These are phyloP conservation scores for Peniophora sp. DNA, from an alignment of 1,284 basidiomycete genomes.

Conservation along the genomic window DNA sequence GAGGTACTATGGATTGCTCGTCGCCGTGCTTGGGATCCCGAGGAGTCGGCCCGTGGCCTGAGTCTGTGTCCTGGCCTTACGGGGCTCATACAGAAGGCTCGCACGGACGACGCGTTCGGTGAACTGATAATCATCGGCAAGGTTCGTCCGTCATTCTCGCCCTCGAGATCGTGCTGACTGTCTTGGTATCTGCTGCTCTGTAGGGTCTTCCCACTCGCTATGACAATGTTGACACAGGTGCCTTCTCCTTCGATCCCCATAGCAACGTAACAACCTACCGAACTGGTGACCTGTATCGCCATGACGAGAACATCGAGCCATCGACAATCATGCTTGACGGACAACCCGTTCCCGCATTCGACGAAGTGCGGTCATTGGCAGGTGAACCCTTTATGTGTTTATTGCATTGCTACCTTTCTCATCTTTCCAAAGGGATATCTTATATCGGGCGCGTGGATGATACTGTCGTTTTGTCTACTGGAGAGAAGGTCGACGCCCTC, in stretches of 20 bases:
- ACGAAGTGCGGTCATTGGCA: too few relatives aligned
- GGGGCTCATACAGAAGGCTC: conserved; percentile 1
- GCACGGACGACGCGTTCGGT: conserved; percentile 2
- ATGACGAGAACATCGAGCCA: neutral
- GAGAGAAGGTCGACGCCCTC: conserved; percentile 8
- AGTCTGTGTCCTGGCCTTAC: conserved; percentile 1
- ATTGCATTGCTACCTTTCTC: too few relatives aligned
- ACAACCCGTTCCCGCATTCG: too few relatives aligned
- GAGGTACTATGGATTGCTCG: conserved; percentile 7
- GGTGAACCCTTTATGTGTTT: too few relatives aligned
- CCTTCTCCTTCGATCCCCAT: neutral
- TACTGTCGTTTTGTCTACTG: conserved; percentile 6
- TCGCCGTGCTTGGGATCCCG: conserved; percentile 2
- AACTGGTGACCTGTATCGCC: conserved; percentile 9
- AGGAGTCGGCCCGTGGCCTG: neutral
- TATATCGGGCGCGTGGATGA: conserved; percentile 3
- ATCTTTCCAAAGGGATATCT: neutral
- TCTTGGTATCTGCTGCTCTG: too few relatives aligned
- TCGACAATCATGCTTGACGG: too few relatives aligned
- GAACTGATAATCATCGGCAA: conserved; percentile 8
- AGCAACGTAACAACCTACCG: conserved; percentile 4
- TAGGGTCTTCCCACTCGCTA: neutral
- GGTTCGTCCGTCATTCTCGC: conserved; percentile 1
- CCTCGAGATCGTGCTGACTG: neutral
- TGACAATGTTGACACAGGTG: neutral